phyloP scores from a whole-genome alignment of 805 yeast species.

The Lachancea sp. region DNA sequence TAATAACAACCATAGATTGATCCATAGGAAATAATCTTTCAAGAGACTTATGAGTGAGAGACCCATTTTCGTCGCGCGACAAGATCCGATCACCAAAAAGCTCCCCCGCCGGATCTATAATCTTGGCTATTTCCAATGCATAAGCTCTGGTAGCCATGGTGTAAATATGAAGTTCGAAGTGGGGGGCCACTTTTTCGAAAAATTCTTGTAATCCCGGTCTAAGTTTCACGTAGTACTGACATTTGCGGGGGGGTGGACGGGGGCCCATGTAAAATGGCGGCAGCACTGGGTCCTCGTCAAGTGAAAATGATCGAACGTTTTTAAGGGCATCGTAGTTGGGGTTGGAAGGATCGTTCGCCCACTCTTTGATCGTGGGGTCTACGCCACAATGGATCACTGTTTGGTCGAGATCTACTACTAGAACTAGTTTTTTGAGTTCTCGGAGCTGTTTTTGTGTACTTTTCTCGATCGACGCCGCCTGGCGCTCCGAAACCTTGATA shows the following conservation, averaged over 20 bases:
- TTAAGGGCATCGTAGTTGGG: constrained; percentile 81
- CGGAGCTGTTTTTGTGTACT: constrained; percentile 55
- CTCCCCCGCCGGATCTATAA: constrained; percentile 83
- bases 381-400: constrained; percentile 97
- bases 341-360: constrained; percentile 81
- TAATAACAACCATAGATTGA: constrained; percentile 91
- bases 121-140: constrained; percentile 81
- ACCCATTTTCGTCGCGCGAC: constrained; percentile 92
- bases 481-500: constrained; percentile 73
- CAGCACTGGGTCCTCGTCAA: constrained; percentile 64
- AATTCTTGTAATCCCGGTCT: constrained; percentile 83
- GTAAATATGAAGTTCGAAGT: constrained; percentile 87
- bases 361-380: constrained; percentile 93
- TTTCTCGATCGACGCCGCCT: constrained; percentile 79
- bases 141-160: constrained; percentile 97
- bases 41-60: constrained; percentile 79
- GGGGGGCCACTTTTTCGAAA: constrained; percentile 51
- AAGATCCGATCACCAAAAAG: constrained; percentile 88
- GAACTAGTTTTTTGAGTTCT: constrained; percentile 60
- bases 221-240: constrained; percentile 89
- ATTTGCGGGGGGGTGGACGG: constrained; percentile 48
- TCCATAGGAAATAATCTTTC: constrained; percentile 90
- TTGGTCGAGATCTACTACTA: constrained; percentile 95
- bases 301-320: constrained; percentile 69
- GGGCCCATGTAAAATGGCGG: constrained; percentile 59